Percentiles rank a stretch among this genome's conserved stretches.
Conservation (phyloP, 78 protist genomes). For the Monocercomonoides exilis region DNA sequence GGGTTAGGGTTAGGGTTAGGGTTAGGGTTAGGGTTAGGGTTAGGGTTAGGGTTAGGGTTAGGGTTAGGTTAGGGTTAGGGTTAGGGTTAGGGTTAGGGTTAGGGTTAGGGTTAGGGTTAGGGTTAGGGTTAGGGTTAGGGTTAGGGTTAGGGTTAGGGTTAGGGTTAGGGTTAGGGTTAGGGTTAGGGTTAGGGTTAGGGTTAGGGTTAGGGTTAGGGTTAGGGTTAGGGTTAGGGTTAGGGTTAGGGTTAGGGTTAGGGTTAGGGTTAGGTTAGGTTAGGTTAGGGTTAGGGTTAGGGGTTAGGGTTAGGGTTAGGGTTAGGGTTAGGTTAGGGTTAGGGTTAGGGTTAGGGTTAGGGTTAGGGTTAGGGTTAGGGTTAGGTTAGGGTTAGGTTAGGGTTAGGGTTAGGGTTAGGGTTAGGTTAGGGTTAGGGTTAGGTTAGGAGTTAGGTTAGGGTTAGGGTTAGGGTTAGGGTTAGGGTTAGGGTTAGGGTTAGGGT, state of each 20-base stretch:
- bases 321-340: slow-evolving; percentile 15
- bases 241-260: slow-evolving; percentile 26
- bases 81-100: slow-evolving; percentile 25
- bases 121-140: slow-evolving; percentile 22
- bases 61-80: slow-evolving; percentile 23
- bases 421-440: slow-evolving; percentile 24
- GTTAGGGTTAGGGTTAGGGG: slow-evolving; percentile 1
- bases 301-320: slow-evolving; percentile 25
- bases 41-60: slow-evolving; percentile 25
- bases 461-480: slow-evolving; percentile 11
- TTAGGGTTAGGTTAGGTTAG: slow-evolving; percentile 18
- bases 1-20: slow-evolving; percentile 16
- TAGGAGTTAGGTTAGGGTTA: slow-evolving; percentile 4
- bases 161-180: slow-evolving; percentile 24
- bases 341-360: slow-evolving; percentile 8
- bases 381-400: slow-evolving; percentile 19
- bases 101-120: slow-evolving; percentile 24
- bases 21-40: slow-evolving; percentile 18
- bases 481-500: slow-evolving; percentile 12
- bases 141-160: slow-evolving; percentile 5
- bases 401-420: slow-evolving; percentile 1
- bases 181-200: slow-evolving; percentile 26
- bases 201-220: slow-evolving; percentile 25
- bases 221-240: slow-evolving; percentile 26
- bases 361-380: slow-evolving; percentile 6